phyloP scores from a whole-genome alignment of 1,284 basidiomycete species.

The Cerioporus squamosus region DNA sequence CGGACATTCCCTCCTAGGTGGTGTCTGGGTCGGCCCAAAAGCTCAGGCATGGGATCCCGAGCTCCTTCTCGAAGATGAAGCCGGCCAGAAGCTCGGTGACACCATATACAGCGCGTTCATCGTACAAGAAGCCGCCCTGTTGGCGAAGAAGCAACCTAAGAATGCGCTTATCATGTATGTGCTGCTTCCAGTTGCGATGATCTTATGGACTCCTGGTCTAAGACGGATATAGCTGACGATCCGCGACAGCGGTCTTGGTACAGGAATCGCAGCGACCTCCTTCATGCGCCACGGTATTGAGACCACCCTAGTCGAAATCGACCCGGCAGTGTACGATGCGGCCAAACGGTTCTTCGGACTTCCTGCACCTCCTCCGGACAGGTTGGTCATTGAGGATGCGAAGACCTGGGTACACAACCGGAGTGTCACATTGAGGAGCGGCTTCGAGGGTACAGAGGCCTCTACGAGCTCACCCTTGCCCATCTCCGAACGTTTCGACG shows the following conservation, averaged over 20 bases:
- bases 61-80: slow-evolving; percentile 49
- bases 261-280: slow-evolving; percentile 78
- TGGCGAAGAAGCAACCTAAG: slow-evolving; percentile 50
- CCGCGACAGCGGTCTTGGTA: slow-evolving; percentile 75
- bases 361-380: slow-evolving; percentile 56
- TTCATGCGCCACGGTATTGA: slow-evolving; percentile 70
- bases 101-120: slow-evolving; percentile 87
- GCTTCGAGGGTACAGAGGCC: slow-evolving; percentile 16
- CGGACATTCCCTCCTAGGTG: slow-evolving; percentile 88
- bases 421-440: slow-evolving; percentile 30
- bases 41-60: slow-evolving; percentile 48
- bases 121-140: slow-evolving; percentile 82
- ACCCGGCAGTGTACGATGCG: slow-evolving; percentile 85
- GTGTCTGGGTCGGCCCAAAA: slow-evolving; percentile 76
- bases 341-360: slow-evolving; percentile 81
- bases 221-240: slow-evolving; percentile 7
- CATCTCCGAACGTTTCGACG: slow-evolving; percentile 56
- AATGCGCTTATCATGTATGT: slow-evolving; percentile 77
- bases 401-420: slow-evolving; percentile 61
- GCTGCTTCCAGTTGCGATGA: neutral
- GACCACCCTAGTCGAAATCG: slow-evolving; percentile 84
- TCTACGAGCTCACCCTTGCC: neutral
- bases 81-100: slow-evolving; percentile 62
- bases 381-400: slow-evolving; percentile 78
- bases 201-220: neutral